phyloP scores from a whole-genome alignment of 441 rosid genomes.

The Aleurites moluccanus region DNA sequence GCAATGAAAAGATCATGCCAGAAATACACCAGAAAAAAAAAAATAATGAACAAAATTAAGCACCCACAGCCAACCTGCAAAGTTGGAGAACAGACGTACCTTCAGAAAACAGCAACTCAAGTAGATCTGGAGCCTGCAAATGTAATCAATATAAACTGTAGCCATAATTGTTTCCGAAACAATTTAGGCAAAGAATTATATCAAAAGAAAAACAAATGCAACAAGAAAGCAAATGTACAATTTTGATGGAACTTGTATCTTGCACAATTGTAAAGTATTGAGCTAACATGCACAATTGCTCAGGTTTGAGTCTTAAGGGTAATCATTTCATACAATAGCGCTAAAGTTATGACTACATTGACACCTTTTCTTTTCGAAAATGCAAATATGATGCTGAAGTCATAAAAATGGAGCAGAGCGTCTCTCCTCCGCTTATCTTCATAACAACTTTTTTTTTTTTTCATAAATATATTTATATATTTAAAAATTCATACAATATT shows the following conservation, averaged over 20 bases:
- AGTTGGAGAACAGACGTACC: constrained; percentile 40
- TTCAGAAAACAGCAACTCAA: constrained; percentile 62
- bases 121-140: constrained; percentile 86
- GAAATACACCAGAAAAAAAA: not conserved
- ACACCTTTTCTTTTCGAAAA: too few relatives aligned
- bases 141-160: constrained; percentile 9
- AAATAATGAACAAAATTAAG: not conserved
- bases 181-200: not conserved
- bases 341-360: too few relatives aligned
- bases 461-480: too few relatives aligned
- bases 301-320: not conserved
- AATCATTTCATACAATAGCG: not conserved
- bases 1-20: not conserved
- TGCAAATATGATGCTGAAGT: too few relatives aligned
- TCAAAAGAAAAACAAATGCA: not conserved
- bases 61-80: not conserved
- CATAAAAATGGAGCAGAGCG: too few relatives aligned
- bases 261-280: not conserved
- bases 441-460: too few relatives aligned
- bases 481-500: too few relatives aligned
- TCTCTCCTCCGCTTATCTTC: too few relatives aligned
- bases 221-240: not conserved
- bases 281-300: not conserved
- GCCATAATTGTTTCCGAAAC: constrained; percentile 4
- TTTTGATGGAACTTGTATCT: not conserved